A percentile compares a stretch with the other conserved stretches of the same genome.
phyloP scores from a whole-genome alignment of 306 rosid species.

The Dryas drummondii region DNA sequence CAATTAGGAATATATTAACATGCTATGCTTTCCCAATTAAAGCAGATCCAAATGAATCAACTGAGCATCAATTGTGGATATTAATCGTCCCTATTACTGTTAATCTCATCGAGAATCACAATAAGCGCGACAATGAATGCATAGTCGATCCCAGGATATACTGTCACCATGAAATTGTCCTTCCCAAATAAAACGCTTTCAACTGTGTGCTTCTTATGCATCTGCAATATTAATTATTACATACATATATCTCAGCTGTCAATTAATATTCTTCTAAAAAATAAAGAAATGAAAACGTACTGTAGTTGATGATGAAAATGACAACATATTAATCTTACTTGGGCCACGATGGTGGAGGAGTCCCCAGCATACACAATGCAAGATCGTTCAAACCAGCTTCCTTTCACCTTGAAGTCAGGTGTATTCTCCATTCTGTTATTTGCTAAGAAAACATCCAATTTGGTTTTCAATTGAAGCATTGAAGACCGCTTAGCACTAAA shows the following conservation, averaged over 20 bases:
- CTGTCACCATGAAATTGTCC: slow-evolving; percentile 41
- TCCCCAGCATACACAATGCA: slow-evolving; percentile 54
- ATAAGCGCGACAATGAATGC: slow-evolving; percentile 51
- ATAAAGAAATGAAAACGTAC: too few relatives aligned
- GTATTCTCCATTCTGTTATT: slow-evolving; percentile 34
- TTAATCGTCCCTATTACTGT: background rate
- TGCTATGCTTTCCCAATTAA: background rate
- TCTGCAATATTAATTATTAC: slow-evolving; percentile 32
- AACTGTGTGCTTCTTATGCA: slow-evolving; percentile 46
- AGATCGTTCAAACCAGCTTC: slow-evolving; percentile 52
- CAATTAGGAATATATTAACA: too few relatives aligned
- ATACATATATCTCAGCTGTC: background rate
- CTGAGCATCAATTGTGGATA: too few relatives aligned
- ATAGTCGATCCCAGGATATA: slow-evolving; percentile 44
- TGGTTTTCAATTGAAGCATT: slow-evolving; percentile 31
- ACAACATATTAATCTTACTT: slow-evolving; percentile 27
- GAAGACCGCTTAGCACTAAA: slow-evolving; percentile 44
- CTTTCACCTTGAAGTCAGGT: slow-evolving; percentile 54
- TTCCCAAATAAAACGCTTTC: slow-evolving; percentile 43
- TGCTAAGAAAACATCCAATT: slow-evolving; percentile 49
- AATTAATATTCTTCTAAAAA: background rate
- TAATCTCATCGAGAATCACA: slow-evolving; percentile 40
- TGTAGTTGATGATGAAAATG: background rate
- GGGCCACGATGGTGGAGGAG: slow-evolving; percentile 42
- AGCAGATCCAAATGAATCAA: background rate